Evolutionary conservation across 2,329 filamentous ascomycete species (phyloP).

Genomic region (Hypomyces perniciosus): DNA sequence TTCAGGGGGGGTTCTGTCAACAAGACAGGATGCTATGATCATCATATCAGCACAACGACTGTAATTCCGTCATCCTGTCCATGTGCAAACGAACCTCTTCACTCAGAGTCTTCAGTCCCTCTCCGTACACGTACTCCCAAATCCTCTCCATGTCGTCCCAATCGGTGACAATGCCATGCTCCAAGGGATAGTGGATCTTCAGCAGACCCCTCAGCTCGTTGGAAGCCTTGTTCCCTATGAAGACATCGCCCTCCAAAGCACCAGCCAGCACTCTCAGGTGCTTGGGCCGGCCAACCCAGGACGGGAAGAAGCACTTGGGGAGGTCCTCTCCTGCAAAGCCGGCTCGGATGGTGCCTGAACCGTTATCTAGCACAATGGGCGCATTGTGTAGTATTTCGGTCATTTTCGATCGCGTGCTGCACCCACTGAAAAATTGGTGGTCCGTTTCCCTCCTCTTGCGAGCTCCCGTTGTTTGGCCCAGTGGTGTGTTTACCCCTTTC

Average conservation of each 20-base stretch:
- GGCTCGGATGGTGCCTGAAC: conserved; percentile 92
- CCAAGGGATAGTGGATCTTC: conserved; percentile 92
- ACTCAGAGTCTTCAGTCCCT: conserved; percentile 91
- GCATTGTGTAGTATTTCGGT: conserved; percentile 79
- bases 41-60: conserved; percentile 13
- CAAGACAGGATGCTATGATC: conserved; percentile 79
- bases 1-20: conserved; percentile 95
- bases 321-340: conserved; percentile 95
- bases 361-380: conserved; percentile 98
- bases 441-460: conserved; percentile 3
- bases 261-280: conserved; percentile 93
- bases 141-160: conserved; percentile 99
- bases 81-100: conserved; percentile 64
- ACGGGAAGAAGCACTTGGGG: conserved; percentile 95
- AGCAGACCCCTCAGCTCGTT: conserved; percentile 85
- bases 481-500: conserved; percentile 1
- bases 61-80: not conserved
- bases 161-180: conserved; percentile 97
- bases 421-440: not conserved
- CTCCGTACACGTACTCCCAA: conserved; percentile 96
- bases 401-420: conserved; percentile 31
- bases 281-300: conserved; percentile 93
- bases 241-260: conserved; percentile 91
- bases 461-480: not conserved
- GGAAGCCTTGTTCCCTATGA: conserved; percentile 85